Conservation (phyloP, 768 basidiomycete species). For the Leccinum uliginosum region DNA sequence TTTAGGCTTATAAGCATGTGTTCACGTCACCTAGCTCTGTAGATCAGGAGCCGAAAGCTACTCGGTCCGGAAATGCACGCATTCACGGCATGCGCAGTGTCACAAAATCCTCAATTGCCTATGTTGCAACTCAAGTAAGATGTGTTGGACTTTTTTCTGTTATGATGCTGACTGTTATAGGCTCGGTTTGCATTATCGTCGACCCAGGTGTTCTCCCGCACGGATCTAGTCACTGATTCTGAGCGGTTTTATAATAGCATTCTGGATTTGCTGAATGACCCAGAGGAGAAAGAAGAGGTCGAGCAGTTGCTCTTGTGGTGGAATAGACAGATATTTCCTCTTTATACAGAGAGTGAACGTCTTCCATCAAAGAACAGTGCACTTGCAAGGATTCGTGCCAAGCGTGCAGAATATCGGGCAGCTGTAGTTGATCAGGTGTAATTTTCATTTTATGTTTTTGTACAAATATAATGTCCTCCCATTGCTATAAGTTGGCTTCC, state of each 20-base stretch:
- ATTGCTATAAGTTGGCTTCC: no score
- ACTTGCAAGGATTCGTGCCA: background rate
- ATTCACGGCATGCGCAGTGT: no score
- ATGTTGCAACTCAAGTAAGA: no score
- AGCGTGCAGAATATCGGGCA: background rate
- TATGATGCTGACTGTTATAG: background rate
- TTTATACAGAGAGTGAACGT: background rate
- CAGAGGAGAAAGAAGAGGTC: background rate
- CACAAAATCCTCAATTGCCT: no score
- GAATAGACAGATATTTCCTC: background rate
- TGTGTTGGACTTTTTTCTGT: no score
- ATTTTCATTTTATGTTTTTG: no score
- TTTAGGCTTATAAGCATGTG: no score
- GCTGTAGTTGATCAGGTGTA: background rate
- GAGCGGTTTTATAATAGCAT: background rate
- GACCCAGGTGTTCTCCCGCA: background rate
- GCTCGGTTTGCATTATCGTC: background rate
- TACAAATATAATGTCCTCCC: no score
- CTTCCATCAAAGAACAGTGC: background rate
- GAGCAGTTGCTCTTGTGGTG: background rate
- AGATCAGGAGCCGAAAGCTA: no score
- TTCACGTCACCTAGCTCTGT: no score
- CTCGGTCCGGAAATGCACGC: no score
- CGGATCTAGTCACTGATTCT: background rate
- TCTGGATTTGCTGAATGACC: background rate